Conservation (phyloP, 371 early-diverging fungal genomes). For the Dinochytrium kinnereticum region DNA sequence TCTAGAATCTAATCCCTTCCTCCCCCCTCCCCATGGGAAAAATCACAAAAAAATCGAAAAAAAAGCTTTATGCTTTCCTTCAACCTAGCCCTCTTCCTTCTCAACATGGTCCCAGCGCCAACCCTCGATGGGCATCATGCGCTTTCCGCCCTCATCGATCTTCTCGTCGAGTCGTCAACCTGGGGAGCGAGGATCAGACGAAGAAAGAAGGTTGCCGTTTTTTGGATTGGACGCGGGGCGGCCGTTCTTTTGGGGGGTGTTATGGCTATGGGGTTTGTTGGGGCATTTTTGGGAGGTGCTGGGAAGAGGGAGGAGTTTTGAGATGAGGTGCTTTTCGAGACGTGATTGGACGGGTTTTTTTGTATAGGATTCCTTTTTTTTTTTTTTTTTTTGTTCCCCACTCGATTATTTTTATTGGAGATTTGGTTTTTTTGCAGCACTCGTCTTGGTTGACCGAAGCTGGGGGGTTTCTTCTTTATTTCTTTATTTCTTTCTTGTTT, state of each 20-base stretch:
- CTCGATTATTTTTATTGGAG: too few species aligned
- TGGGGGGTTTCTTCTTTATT: too few species aligned
- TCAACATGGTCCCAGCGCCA: slow-evolving; percentile 81
- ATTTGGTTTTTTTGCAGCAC: too few species aligned
- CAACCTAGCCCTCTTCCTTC: slow-evolving; percentile 72
- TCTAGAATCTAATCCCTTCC: neutral
- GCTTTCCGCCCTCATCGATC: slow-evolving; percentile 49
- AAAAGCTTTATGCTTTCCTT: slow-evolving; percentile 75
- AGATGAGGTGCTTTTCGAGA: slow-evolving; percentile 1
- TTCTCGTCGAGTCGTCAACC: neutral
- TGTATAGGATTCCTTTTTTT: too few species aligned
- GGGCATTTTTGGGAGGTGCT: slow-evolving; percentile 4
- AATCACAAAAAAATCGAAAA: slow-evolving; percentile 6
- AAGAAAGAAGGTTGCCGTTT: neutral
- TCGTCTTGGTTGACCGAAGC: too few species aligned
- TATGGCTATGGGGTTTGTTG: slow-evolving; percentile 6
- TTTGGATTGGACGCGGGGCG: slow-evolving; percentile 2
- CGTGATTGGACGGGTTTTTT: too few species aligned
- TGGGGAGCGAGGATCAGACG: neutral
- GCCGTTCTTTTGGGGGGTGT: neutral
- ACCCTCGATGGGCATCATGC: slow-evolving; percentile 79
- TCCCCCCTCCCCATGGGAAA: too few species aligned
- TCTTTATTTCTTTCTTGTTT: too few species aligned
- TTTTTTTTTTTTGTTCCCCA: too few species aligned
- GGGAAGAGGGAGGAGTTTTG: neutral